Base-by-base conservation (phyloP, 805 yeast genomes). In the Metschnikowia kofuensis region DNA sequence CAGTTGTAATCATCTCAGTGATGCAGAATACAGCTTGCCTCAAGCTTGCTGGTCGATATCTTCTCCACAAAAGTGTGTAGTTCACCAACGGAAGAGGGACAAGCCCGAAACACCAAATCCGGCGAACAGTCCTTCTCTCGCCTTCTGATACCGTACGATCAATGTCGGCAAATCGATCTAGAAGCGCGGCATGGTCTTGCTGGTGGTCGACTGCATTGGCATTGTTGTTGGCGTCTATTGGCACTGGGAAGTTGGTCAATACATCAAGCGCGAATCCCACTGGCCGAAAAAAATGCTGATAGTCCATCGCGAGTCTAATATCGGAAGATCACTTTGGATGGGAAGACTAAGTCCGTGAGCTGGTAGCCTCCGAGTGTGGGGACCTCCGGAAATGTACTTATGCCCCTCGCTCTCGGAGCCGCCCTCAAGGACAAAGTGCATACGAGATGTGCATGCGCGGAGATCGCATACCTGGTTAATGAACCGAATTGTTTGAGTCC, bases 81-180 rank as follows among this genome's bases (percentile, higher is more conserved):
- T 53, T 47, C 31, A 55, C 50, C 28, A 47, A 40, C 7, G 60
- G 60, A 35, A 55, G 48, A 2, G 60, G 57, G 4, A 51, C 7
- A 16, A 42, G 6, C n/a, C 47, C 46, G 11, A 47, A 34, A 2
- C 40, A 21, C 57, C 58, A 51, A 2, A 38, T 38, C 14, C 40
- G 28, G 26, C 47, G 48, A 26, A 47, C 32, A 6, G 34, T n/a
- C 12, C 3, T 32, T 13, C n/a, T 32, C 11, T 29, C 36, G 15
- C 10, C 9, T 16, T 28, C 40, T 26, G 14, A 26, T 14, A 29
- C 31, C 6, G 16, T n/a, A 6, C n/a, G 27, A 11, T 16, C 8
- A 13, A 35, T 36, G 8, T 40, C 28, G n/a, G 39, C 32, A 15
- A 27, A 31, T 10, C 11, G 7, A 11, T n/a, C 34, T 13, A 13